Evolutionary conservation across 345 rosid genomes (phyloP).

Genomic region (Lepidium aucheri): DNA sequence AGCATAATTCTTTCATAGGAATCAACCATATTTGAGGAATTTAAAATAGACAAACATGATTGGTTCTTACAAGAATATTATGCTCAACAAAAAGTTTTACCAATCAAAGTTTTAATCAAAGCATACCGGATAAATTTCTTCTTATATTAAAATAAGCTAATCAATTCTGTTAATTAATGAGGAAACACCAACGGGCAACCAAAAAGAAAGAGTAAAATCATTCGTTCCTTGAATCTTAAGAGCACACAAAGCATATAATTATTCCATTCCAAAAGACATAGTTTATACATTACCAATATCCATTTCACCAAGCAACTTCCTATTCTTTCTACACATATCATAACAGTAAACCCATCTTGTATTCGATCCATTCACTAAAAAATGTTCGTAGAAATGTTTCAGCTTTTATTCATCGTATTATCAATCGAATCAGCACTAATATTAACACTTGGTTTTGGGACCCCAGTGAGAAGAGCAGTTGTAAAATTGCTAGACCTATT

Average conservation of each 20-base stretch:
- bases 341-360: background rate
- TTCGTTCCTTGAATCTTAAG: background rate
- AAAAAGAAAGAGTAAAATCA: background rate
- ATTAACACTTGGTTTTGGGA: slow-evolving; percentile 21
- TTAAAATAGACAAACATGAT: too few relatives aligned
- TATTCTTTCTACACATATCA: slow-evolving; percentile 9
- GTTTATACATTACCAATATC: background rate
- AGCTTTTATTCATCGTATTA: slow-evolving; percentile 20
- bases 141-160: too few relatives aligned
- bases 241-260: slow-evolving; percentile 10
- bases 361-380: background rate
- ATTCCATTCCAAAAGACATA: slow-evolving; percentile 11
- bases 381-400: slow-evolving; percentile 28
- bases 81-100: too few relatives aligned
- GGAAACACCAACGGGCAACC: too few relatives aligned
- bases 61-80: too few relatives aligned
- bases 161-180: too few relatives aligned
- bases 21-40: too few relatives aligned
- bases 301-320: slow-evolving; percentile 13
- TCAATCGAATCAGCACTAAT: slow-evolving; percentile 16
- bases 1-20: too few relatives aligned
- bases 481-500: slow-evolving; percentile 23
- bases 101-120: too few relatives aligned
- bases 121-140: too few relatives aligned
- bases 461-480: slow-evolving; percentile 21